Base-by-base conservation (phyloP, 768 basidiomycete species). In the Mycena kentingensis region DNA sequence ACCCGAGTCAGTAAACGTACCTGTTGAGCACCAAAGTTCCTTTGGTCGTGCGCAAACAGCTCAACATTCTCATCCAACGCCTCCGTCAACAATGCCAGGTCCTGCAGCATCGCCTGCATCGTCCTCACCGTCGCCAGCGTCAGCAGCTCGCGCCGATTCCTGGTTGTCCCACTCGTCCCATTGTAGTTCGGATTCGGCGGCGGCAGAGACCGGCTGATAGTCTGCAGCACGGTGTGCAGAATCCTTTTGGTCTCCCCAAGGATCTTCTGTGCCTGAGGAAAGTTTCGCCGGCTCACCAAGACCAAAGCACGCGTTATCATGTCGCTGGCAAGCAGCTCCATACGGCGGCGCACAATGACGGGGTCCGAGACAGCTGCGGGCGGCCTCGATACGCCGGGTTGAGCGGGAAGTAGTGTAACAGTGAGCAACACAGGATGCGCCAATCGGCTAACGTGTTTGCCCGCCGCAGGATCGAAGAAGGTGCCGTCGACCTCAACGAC, bases 21-120 rank as follows among this genome's bases (percentile, higher is more conserved):
- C 85, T 97, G 97, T 67, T 99, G 97, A 51, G 97, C 95, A 49
- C 93, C 94, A 69, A 93, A 94, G 70, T 97, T 97, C 50, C 95
- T 80, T 65, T 94, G 90, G 68, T 95, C 93, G 65, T 90, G 86
- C 27, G 90, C 93, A 73, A 99, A 99, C 69, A 90, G 63, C 52
- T 93, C 93, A 8, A 90, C 84, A 62, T 94, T 91, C 64, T 97
- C 90, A 45, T 93, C 91, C 55, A 97, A 71, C 13, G 93, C 94
- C 65, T 97, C 95, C 1, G 84, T 79, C 51, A 98, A 72, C 8
- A 85, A 65, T 67, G 96, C 93, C 65, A 98, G 77, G 72, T 98
- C 96, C 62, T 88, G 85, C 53, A 95, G 67, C 39, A 95, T 87
- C 4, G 88, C 83, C 68, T 89, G 85, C 76, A 98, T 81, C 21